Evolutionary conservation across 164 flowering plant genomes (phyloP).

Genomic region (Magnolia changhungtana): DNA sequence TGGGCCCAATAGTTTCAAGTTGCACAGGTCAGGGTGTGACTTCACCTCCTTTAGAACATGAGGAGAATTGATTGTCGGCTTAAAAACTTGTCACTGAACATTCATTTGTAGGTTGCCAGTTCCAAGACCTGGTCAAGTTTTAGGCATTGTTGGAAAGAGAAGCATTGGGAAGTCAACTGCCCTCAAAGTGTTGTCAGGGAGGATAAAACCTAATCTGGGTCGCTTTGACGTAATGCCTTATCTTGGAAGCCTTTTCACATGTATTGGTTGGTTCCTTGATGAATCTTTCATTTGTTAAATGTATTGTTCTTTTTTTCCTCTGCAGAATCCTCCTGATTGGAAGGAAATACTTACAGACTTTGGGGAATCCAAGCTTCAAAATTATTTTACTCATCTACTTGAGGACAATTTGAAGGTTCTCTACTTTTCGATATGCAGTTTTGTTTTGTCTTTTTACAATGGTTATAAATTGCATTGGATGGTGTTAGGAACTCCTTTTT

Average conservation of each 20-base stretch:
- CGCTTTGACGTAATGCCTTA: slow-evolving; percentile 65
- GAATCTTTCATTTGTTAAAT: background rate
- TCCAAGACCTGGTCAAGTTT: slow-evolving; percentile 98
- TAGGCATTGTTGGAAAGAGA: slow-evolving; percentile 97
- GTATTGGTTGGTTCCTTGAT: slow-evolving; percentile 3
- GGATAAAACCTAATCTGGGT: slow-evolving; percentile 94
- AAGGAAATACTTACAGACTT: slow-evolving; percentile 92
- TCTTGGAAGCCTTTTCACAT: background rate
- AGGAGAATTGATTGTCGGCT: background rate
- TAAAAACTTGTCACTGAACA: background rate
- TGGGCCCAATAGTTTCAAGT: slow-evolving; percentile 92
- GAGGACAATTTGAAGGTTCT: slow-evolving; percentile 96
- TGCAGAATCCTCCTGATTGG: slow-evolving; percentile 99
- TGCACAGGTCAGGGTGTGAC: no score
- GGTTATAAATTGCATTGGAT: background rate
- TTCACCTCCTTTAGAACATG: background rate
- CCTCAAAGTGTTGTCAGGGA: slow-evolving; percentile 94
- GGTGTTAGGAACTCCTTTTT: background rate
- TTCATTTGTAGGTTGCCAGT: slow-evolving; percentile 74
- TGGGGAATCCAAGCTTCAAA: slow-evolving; percentile 94
- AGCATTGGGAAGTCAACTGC: slow-evolving; percentile 99
- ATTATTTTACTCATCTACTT: slow-evolving; percentile 90
- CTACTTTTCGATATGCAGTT: background rate
- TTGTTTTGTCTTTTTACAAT: background rate
- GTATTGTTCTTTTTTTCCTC: background rate